Evolutionary conservation across 202 grass and related monocot species (phyloP), one percentile per base, ranked within the genome.

Genomic region (Cymbopogon flexuosus): DNA sequence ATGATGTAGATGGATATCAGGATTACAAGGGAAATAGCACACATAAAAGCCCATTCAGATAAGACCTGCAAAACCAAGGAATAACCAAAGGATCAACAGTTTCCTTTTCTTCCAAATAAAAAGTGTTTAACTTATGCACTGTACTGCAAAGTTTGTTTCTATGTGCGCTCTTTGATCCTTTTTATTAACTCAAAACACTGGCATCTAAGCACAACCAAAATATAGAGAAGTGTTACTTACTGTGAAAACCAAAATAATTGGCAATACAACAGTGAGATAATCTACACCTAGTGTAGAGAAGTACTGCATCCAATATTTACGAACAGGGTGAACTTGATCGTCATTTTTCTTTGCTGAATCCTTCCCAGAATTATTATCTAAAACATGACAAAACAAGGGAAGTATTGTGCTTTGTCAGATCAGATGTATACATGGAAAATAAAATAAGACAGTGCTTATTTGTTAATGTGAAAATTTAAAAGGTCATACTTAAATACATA

Each of bases 211-310:
- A 45, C 79, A 14, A 79, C 45, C 22, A 67, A 77, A 62, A 74
- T 74, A 41, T 21, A 60, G 2, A 23, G 3, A 73, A 72, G 45
- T 65, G 57, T 22, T 76, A 80, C 86, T 82, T 85, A 92, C 95
- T 54, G 90, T 98, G 51, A 98, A 92, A 89, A 94, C 68, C 45
- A 93, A 75, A 87, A 98, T 79, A 77, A 94, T 54, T 40, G 95
- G 95, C 57, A 89, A 64, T 56, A 94, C 85, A 75, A 94, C 80
- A 72, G 77, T 84, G 49, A 94, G 73, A 79, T 93, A 94, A 79
- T 94, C 92, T 42, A 91, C 58, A 84, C 9, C 59, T n/a, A 98
- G 61, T 5, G 76, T 27, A 86, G 77, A 59, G 22, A 90, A 84
- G 77, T 89, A 87, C 60, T 71, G 30, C 62, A 62, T 74, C 83